These are phyloP conservation scores for Galerina sulciceps DNA, from an alignment of 768 basidiomycete genomes.

Conservation along the genomic window DNA sequence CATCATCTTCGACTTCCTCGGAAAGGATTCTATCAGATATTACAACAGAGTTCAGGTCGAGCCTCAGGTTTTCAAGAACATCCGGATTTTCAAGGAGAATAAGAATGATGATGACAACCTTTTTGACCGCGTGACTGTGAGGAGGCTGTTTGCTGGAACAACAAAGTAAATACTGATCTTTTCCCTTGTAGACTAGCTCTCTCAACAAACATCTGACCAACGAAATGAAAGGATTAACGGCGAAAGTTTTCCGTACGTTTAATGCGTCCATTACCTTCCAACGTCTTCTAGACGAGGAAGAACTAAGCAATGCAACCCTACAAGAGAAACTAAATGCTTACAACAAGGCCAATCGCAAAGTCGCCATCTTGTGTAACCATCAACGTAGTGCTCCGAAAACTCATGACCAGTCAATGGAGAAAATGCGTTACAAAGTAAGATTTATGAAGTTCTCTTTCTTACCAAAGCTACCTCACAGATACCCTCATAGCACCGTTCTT, in stretches of 20 bases:
- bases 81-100: slow-evolving; percentile 94
- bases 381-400: slow-evolving; percentile 92
- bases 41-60: slow-evolving; percentile 92
- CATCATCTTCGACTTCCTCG: slow-evolving; percentile 95
- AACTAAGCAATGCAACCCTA: slow-evolving; percentile 65
- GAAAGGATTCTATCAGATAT: slow-evolving; percentile 99
- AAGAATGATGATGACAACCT: slow-evolving; percentile 87
- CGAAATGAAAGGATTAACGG: slow-evolving; percentile 97
- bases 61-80: slow-evolving; percentile 95
- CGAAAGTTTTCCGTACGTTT: slow-evolving; percentile 99
- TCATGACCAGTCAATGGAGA: slow-evolving; percentile 93
- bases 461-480: slow-evolving; percentile 10
- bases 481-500: slow-evolving; percentile 65
- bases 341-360: slow-evolving; percentile 95
- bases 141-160: slow-evolving; percentile 31
- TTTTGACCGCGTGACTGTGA: slow-evolving; percentile 94
- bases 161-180: slow-evolving; percentile 20
- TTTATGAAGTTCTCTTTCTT: neutral
- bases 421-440: slow-evolving; percentile 85
- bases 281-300: slow-evolving; percentile 77
- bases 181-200: slow-evolving; percentile 61
- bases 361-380: slow-evolving; percentile 99
- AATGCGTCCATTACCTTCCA: slow-evolving; percentile 98
- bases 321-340: slow-evolving; percentile 98
- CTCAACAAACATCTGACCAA: slow-evolving; percentile 91